Evolutionary conservation across 345 rosid species (phyloP).

Genomic region (Anastatica hierochuntica): DNA sequence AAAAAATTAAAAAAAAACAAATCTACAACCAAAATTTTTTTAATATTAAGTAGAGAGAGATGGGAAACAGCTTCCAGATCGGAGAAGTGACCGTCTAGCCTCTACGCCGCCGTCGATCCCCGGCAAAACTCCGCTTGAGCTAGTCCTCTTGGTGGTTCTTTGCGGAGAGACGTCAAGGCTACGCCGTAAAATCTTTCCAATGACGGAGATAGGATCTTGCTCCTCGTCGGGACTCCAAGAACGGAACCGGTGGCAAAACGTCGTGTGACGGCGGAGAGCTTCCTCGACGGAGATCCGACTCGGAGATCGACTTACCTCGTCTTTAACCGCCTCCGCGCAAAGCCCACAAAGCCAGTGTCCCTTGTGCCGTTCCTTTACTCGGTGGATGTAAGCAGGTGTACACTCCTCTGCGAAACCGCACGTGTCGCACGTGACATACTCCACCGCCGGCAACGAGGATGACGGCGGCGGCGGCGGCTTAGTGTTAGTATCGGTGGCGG

Average conservation of each 20-base stretch:
- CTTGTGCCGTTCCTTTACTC: constrained; percentile 38
- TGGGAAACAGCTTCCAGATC: constrained; percentile 57
- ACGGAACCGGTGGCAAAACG: constrained; percentile 43
- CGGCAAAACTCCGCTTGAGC: constrained; percentile 34
- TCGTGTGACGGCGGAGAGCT: constrained; percentile 52
- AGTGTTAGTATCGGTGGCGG: constrained; percentile 6
- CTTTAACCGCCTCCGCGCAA: constrained; percentile 61
- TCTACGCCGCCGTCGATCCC: constrained; percentile 27
- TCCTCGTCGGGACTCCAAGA: constrained; percentile 24
- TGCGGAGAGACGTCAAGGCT: constrained; percentile 42
- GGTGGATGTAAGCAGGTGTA: constrained; percentile 45
- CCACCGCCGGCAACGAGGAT: constrained; percentile 20
- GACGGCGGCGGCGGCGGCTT: background rate
- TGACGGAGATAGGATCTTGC: constrained; percentile 60
- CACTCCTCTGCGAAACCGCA: constrained; percentile 71
- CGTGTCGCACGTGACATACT: constrained; percentile 51
- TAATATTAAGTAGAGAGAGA: constrained; percentile 35
- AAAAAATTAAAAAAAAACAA: background rate
- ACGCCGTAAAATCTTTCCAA: constrained; percentile 48
- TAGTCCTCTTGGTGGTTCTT: constrained; percentile 18
- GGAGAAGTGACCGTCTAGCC: constrained; percentile 32
- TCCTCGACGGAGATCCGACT: constrained; percentile 34
- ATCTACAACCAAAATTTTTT: constrained; percentile 7
- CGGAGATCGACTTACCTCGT: constrained; percentile 38
- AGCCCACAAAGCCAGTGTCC: constrained; percentile 80